Evolutionary conservation across 1,139 yeast genomes (phyloP).

Genomic region (Taiozyma onychis): DNA sequence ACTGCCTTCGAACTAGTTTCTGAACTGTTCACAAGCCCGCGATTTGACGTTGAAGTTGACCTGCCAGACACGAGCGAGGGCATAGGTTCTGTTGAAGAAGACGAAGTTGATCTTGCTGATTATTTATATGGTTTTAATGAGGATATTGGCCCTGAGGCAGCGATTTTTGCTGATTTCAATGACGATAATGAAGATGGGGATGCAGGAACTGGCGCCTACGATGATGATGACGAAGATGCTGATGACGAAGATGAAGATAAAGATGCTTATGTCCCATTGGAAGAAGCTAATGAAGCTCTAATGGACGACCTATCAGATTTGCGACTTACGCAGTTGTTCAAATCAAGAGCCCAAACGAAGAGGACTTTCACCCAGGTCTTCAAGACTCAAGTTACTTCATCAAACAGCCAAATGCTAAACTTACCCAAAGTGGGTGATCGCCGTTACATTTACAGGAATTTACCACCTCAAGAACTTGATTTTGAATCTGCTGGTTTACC

Average conservation of each 20-base stretch:
- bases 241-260: background rate
- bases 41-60: conserved; percentile 12
- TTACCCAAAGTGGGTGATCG: background rate
- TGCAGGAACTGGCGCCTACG: too few species aligned
- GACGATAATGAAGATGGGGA: background rate
- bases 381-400: background rate
- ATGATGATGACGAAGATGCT: background rate
- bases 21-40: conserved; percentile 26
- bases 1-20: conserved; percentile 20
- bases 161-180: background rate
- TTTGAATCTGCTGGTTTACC: conserved; percentile 44
- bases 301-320: conserved; percentile 3
- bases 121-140: background rate
- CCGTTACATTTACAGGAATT: conserved; percentile 14
- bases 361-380: conserved; percentile 2
- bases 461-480: conserved; percentile 26
- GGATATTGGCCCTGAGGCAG: background rate
- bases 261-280: background rate
- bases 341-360: conserved; percentile 1
- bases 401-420: background rate
- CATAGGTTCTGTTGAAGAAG: conserved; percentile 4
- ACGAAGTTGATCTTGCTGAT: conserved; percentile 1
- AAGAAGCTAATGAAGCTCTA: background rate
- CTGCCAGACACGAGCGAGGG: conserved; percentile 2
- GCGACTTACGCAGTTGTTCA: conserved; percentile 8